Percentiles rank a stretch among this genome's conserved stretches.
Evolutionary conservation across 2,329 filamentous ascomycete genomes (phyloP).

Genomic region (Arachnomyces sp.): DNA sequence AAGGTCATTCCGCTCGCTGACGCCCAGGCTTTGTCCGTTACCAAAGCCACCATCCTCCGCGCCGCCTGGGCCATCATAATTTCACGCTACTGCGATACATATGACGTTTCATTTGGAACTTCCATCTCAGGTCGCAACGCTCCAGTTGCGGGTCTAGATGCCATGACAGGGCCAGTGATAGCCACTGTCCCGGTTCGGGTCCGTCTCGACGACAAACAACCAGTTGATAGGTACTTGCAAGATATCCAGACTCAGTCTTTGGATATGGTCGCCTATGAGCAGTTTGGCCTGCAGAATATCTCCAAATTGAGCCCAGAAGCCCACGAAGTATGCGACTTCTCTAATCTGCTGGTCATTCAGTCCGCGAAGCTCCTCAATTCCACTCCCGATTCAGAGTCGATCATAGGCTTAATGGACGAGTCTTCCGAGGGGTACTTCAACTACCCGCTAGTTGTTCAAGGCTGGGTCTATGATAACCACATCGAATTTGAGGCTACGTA

Average conservation of each 20-base stretch:
- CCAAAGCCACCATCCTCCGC: slow-evolving; percentile 34
- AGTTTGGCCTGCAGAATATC: slow-evolving; percentile 42
- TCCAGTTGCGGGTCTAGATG: slow-evolving; percentile 31
- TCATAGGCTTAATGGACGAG: not conserved
- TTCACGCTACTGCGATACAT: slow-evolving; percentile 28
- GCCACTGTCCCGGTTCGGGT: slow-evolving; percentile 35
- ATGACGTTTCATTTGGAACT: slow-evolving; percentile 36
- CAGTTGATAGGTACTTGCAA: slow-evolving; percentile 41
- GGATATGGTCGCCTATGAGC: slow-evolving; percentile 50
- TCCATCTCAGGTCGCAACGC: slow-evolving; percentile 37
- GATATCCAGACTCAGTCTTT: slow-evolving; percentile 45
- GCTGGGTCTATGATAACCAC: not conserved
- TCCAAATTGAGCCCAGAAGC: slow-evolving; percentile 40
- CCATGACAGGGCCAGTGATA: slow-evolving; percentile 38
- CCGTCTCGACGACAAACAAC: slow-evolving; percentile 22
- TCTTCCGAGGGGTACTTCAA: not conserved
- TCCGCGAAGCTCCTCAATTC: slow-evolving; percentile 12
- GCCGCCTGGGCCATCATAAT: slow-evolving; percentile 35
- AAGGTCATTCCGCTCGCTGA: no score
- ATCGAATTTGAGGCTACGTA: not conserved
- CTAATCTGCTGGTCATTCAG: slow-evolving; percentile 32
- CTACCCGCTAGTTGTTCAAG: slow-evolving; percentile 1
- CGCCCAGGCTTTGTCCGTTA: slow-evolving; percentile 17
- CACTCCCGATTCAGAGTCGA: not conserved
- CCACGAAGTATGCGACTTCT: slow-evolving; percentile 30